phyloP scores from a whole-genome alignment of 345 rosid species.

The Tarenaya hassleriana region DNA sequence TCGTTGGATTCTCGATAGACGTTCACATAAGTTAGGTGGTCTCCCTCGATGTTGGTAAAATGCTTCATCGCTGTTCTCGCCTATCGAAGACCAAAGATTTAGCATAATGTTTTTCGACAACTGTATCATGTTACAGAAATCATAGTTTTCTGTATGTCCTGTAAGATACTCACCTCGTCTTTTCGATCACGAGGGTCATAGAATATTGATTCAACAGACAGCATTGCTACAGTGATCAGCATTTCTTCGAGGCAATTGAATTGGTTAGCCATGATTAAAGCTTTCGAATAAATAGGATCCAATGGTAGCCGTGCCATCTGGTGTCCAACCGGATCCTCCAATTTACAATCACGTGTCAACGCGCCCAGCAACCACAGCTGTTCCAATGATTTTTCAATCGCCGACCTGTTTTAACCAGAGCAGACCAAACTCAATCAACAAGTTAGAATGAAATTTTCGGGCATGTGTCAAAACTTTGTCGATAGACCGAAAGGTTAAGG shows the following conservation, averaged over 20 bases:
- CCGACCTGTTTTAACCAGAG: constrained; percentile 49
- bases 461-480: constrained; percentile 6
- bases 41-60: constrained; percentile 86
- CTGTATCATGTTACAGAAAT: constrained; percentile 7
- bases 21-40: constrained; percentile 74
- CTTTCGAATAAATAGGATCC: constrained; percentile 82
- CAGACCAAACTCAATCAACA: constrained; percentile 9
- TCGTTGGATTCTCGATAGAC: constrained; percentile 72
- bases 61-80: constrained; percentile 66
- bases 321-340: constrained; percentile 68
- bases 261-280: constrained; percentile 71
- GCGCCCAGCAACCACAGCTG: constrained; percentile 79
- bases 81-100: constrained; percentile 35
- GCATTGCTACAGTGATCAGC: constrained; percentile 90
- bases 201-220: constrained; percentile 79
- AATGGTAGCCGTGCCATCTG: constrained; percentile 95
- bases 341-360: constrained; percentile 75
- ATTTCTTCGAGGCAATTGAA: constrained; percentile 89
- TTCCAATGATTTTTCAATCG: constrained; percentile 75
- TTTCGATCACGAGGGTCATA: constrained; percentile 70
- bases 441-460: constrained; percentile 11
- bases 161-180: constrained; percentile 53
- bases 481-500: background rate
- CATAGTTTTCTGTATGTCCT: background rate
- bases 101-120: background rate